Evolutionary conservation across 352 stramenopile species (phyloP).

Genomic region (Phytophthora hybrid): DNA sequence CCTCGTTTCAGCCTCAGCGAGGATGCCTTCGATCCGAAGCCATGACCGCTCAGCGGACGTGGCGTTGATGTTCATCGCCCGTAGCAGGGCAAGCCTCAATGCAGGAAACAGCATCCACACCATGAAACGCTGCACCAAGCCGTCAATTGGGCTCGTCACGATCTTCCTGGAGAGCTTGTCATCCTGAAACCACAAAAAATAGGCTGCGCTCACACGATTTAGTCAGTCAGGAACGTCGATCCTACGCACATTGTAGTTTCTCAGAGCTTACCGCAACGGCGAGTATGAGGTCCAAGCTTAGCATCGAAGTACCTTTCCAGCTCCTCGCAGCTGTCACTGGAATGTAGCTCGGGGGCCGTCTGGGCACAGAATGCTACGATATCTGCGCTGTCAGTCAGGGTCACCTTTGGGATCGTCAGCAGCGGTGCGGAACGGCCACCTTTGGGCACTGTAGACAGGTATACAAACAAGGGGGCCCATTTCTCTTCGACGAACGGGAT

Average conservation of each 20-base stretch:
- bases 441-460: conserved; percentile 53
- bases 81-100: conserved; percentile 40
- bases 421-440: conserved; percentile 57
- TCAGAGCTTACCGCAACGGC: conserved; percentile 22
- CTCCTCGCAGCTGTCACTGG: conserved; percentile 41
- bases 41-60: conserved; percentile 34
- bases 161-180: conserved; percentile 22
- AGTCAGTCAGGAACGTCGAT: background rate
- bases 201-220: conserved; percentile 25
- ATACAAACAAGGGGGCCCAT: conserved; percentile 55
- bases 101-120: conserved; percentile 37
- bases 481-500: conserved; percentile 60
- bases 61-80: conserved; percentile 48
- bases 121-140: conserved; percentile 35
- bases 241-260: background rate
- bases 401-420: conserved; percentile 32
- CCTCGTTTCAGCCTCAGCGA: conserved; percentile 29
- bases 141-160: conserved; percentile 25
- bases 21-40: conserved; percentile 40
- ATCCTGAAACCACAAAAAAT: conserved; percentile 47
- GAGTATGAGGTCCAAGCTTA: conserved; percentile 45
- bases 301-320: conserved; percentile 56
- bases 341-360: conserved; percentile 45
- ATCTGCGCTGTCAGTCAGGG: conserved; percentile 51
- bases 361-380: conserved; percentile 57